Base-by-base conservation (phyloP, 1,284 basidiomycete genomes). In the Pyrrhoderma lamaoense region DNA sequence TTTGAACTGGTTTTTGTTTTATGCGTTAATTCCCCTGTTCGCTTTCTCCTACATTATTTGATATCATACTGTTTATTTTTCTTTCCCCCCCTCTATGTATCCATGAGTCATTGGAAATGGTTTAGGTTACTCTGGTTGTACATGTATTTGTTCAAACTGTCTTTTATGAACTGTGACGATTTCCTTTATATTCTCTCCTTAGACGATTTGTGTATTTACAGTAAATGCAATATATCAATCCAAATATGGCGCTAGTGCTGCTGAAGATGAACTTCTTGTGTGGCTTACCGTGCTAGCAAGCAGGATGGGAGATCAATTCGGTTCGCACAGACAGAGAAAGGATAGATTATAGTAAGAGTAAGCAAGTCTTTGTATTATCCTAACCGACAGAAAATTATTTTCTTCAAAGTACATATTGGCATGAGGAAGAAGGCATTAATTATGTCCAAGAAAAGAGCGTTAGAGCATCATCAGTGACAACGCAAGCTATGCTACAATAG, bases 11-110 rank as follows among this genome's bases (percentile, higher is more conserved):
- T 47, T 18, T 46, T 40, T 31, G 34, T 42, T 14, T 46, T 25
- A 42, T 44, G 43, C 44, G 44, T 21, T 18, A 18, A 23, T 19
- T 47, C 42, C 27, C 48, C 27, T 42, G 23, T 44, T 47, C 21
- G 23, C 37, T 37, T 53, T 53, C 42, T 34, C 25, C 27, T 54
- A 46, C 48, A 50, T 47, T 54, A 54, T 54, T 52, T 37, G 43
- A 46, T 54, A 49, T 49, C 51, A 23, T 49, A 42, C 11, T 53
- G 39, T 39, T 31, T 43, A 22, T 49, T 45, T 53, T 31, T 31
- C 11, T n/a, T n/a, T n/a, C n/a, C n/a, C n/a, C n/a, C n/a, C n/a
- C n/a, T n/a, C n/a, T n/a, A n/a, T 31, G 27, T 31, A 31, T 31
- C 27, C 27, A 31, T 31, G 27, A 31, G 27, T 31, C 27, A 31